Evolutionary conservation across 2,329 filamentous ascomycete species (phyloP).

Genomic region (Cladophialophora bantiana): DNA sequence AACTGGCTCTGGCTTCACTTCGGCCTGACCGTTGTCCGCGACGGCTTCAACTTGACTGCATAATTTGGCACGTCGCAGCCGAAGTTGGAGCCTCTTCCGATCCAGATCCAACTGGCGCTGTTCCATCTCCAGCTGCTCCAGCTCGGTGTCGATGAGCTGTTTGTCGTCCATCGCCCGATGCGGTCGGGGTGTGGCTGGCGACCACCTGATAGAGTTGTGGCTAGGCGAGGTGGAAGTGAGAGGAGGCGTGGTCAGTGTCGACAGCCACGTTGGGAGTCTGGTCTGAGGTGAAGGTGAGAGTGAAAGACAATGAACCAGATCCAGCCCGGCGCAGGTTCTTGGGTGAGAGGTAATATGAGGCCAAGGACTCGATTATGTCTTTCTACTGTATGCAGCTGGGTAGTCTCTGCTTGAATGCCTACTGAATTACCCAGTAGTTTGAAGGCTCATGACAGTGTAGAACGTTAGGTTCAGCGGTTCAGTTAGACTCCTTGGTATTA

Average conservation of each 20-base stretch:
- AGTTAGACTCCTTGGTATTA: neutral
- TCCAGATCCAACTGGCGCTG: constrained; percentile 6
- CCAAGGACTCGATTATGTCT: neutral
- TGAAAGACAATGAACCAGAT: neutral
- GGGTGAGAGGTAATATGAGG: neutral
- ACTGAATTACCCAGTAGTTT: no score
- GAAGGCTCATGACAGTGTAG: neutral
- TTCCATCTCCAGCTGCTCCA: neutral
- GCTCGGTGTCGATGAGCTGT: neutral
- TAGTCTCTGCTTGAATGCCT: neutral
- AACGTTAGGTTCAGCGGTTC: neutral
- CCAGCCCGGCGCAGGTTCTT: neutral
- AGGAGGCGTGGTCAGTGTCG: neutral
- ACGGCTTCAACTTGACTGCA: neutral
- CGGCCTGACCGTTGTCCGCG: no score
- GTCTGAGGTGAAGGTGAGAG: neutral
- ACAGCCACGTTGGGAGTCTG: neutral
- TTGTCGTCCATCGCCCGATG: neutral
- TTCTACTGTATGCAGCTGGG: neutral
- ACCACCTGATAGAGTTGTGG: neutral
- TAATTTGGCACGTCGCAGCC: neutral
- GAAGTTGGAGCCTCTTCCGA: neutral
- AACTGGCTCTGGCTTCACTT: neutral
- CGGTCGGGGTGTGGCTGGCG: no score
- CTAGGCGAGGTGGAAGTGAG: neutral